Evolutionary conservation across 257 asterid species (phyloP), one percentile per base, ranked within the genome.

Genomic region (Solanum bulbocastanum): DNA sequence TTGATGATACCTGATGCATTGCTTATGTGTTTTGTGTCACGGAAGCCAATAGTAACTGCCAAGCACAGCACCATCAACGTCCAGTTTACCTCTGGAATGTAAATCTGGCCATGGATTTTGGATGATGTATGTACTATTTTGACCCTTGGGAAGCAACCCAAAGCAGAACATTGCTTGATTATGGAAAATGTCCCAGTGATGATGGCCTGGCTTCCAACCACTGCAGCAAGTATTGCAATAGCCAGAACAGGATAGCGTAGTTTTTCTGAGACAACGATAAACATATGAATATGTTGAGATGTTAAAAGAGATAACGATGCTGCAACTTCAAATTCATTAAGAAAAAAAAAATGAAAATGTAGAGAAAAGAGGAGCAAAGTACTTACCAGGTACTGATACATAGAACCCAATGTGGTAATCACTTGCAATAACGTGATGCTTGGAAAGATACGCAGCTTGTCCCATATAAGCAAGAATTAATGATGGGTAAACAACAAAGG

Each of bases 391-490:
- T 12, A 96, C 99, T 3, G 99, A 96, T 69, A 91, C 98, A 83
- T 96, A 96, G 92, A 96, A 96, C 74, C 99, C 98, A 52, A 96
- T 93, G 39, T 73, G 93, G 87, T 96, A 95, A 86, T 95, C 96
- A 81, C 87, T 94, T 90, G 92, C 96, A 23, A 91, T 91, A 66
- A 91, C 60, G 89, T 96, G 99, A 88, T 96, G 99, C 90, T 90
- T 93, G 88, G 98, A 96, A 76, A 96, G 98, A 91, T 96, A 96
- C 25, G 99, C 99, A 56, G 99, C 99, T 95, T 96, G 99, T 88
- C 99, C 99, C 98, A 96, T 96, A 78, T 96, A 96, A 69, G 99
- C 99, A 10, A 96, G 98, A 92, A 95, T 94, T 88, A 96, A 88
- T 12, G 99, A 94, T 15, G 99, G 99, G 87, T 96, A 96, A 27